Percentiles rank a stretch among this genome's conserved stretches.
These are phyloP conservation scores for Kazachstania bromeliacearum DNA, from an alignment of 805 yeast species.

Conservation along the genomic window DNA sequence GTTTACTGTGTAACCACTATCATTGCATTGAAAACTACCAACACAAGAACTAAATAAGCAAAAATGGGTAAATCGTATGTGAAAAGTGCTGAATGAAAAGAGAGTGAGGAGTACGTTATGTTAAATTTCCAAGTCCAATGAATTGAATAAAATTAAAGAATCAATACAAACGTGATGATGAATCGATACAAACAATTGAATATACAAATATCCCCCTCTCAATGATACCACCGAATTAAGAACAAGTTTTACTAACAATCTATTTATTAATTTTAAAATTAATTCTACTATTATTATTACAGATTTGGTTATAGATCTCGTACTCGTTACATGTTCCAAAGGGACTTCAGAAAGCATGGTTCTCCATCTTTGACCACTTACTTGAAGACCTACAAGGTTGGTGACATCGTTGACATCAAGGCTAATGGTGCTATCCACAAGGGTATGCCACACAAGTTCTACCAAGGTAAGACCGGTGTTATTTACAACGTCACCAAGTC, in stretches of 20 bases:
- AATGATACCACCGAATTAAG: too few species aligned
- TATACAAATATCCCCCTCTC: too few species aligned
- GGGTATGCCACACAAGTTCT: constrained; percentile 99
- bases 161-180: too few species aligned
- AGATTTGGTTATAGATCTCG: constrained; percentile 99
- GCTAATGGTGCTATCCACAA: constrained; percentile 98
- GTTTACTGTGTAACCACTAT: neutral
- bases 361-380: constrained; percentile 88
- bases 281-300: constrained; percentile 8
- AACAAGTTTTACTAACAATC: constrained; percentile 5
- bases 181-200: too few species aligned
- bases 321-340: constrained; percentile 99
- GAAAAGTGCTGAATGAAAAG: too few species aligned
- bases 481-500: constrained; percentile 98
- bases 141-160: too few species aligned
- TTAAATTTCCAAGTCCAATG: too few species aligned
- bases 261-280: neutral
- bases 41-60: constrained; percentile 29
- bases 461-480: constrained; percentile 99
- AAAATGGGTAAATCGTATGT: constrained; percentile 37
- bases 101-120: too few species aligned
- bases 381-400: constrained; percentile 96
- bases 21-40: constrained; percentile 5
- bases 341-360: constrained; percentile 98
- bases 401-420: constrained; percentile 98